Percentiles rank a stretch among this genome's conserved stretches.
These are phyloP conservation scores for Articulospora tetracladia DNA, from an alignment of 495 filamentous ascomycete genomes.

Conservation along the genomic window DNA sequence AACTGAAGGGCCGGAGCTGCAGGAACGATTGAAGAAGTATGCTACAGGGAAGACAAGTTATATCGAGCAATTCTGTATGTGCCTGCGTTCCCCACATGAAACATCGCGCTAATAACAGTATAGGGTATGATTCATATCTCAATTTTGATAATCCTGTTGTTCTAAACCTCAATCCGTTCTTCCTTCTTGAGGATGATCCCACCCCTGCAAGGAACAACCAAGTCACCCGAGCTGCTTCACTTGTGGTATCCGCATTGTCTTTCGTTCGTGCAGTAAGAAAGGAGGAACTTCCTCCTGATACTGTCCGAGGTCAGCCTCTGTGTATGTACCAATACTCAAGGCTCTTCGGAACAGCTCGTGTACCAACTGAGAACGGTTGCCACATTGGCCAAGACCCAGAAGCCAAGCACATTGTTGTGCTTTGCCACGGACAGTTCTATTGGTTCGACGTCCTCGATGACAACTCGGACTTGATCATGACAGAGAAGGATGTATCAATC, in stretches of 20 bases:
- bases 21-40: slow-evolving; percentile 89
- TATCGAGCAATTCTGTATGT: slow-evolving; percentile 98
- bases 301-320: slow-evolving; percentile 72
- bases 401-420: slow-evolving; percentile 87
- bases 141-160: slow-evolving; percentile 98
- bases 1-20: slow-evolving; percentile 77
- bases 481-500: slow-evolving; percentile 86
- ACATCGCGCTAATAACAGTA: slow-evolving; percentile 7
- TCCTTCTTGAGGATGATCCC: slow-evolving; percentile 94
- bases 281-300: slow-evolving; percentile 92
- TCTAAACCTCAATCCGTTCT: slow-evolving; percentile 96
- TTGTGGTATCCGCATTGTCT: slow-evolving; percentile 83
- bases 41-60: slow-evolving; percentile 91
- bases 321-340: slow-evolving; percentile 99
- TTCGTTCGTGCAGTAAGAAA: slow-evolving; percentile 92
- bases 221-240: slow-evolving; percentile 88
- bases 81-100: background rate
- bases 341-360: slow-evolving; percentile 90
- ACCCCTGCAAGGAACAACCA: slow-evolving; percentile 95
- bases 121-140: slow-evolving; percentile 98
- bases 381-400: slow-evolving; percentile 90
- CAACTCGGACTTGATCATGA: slow-evolving; percentile 95
- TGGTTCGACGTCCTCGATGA: slow-evolving; percentile 98
- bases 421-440: slow-evolving; percentile 96
- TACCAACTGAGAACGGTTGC: slow-evolving; percentile 93